phyloP scores from a whole-genome alignment of 495 filamentous ascomycete species.

The Penicillium cinerascens region DNA sequence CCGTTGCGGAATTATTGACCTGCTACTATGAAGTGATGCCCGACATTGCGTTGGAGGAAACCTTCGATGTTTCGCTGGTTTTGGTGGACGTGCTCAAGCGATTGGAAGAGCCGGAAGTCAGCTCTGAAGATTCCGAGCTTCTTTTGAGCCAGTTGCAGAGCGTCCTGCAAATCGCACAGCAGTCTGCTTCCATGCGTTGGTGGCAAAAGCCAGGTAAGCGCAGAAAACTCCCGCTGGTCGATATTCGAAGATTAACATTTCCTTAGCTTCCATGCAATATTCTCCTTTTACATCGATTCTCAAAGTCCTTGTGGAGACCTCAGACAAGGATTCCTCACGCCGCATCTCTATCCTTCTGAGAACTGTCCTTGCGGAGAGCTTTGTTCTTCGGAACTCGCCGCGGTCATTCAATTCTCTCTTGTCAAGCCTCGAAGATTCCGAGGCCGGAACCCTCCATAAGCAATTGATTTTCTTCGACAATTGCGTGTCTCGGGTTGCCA shows the following conservation, averaged over 20 bases:
- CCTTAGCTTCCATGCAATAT: conserved; percentile 40
- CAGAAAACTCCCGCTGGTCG: background rate
- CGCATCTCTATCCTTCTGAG: conserved; percentile 32
- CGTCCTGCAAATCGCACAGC: conserved; percentile 69
- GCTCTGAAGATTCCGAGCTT: conserved; percentile 45
- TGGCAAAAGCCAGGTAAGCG: conserved; percentile 58
- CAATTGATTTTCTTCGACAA: conserved; percentile 70
- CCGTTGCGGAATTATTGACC: conserved; percentile 66
- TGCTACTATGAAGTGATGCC: conserved; percentile 81
- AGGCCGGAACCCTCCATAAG: conserved; percentile 24
- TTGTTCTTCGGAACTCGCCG: conserved; percentile 29
- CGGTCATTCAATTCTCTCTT: conserved; percentile 35
- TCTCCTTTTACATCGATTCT: conserved; percentile 47
- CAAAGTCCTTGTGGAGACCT: conserved; percentile 36
- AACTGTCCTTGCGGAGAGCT: conserved; percentile 35
- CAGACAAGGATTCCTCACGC: conserved; percentile 33
- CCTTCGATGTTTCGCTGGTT: conserved; percentile 76
- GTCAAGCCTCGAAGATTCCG: conserved; percentile 44
- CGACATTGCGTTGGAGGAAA: conserved; percentile 73
- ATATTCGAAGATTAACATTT: background rate
- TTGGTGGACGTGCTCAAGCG: conserved; percentile 62
- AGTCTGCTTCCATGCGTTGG: conserved; percentile 80
- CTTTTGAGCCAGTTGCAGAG: conserved; percentile 68
- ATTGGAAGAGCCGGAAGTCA: conserved; percentile 38
- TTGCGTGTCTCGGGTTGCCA: conserved; percentile 65